These are phyloP conservation scores for Pyrenochaeta sp. DNA, from an alignment of 2,329 filamentous ascomycete species.

Conservation along the genomic window DNA sequence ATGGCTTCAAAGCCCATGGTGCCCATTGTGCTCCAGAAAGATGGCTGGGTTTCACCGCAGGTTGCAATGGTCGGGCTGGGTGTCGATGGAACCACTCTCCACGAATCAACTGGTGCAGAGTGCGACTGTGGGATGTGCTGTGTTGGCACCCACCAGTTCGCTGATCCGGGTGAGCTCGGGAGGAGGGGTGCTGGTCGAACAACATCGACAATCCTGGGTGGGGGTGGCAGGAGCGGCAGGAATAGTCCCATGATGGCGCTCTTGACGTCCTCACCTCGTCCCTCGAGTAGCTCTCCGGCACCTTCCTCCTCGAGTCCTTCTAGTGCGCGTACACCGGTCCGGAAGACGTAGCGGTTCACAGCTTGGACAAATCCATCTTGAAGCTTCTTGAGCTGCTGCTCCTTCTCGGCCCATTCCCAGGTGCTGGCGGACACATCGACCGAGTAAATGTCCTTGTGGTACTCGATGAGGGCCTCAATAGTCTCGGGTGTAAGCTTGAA, in stretches of 20 bases:
- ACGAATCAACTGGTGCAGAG: slow-evolving; percentile 79
- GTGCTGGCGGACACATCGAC: slow-evolving; percentile 88
- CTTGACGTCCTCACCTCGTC: slow-evolving; percentile 94
- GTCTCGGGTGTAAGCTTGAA: slow-evolving; percentile 97
- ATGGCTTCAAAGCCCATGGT: slow-evolving; percentile 71
- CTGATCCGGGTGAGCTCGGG: slow-evolving; percentile 78
- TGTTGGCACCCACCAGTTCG: slow-evolving; percentile 81
- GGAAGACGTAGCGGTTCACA: slow-evolving; percentile 96
- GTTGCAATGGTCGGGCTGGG: slow-evolving; percentile 75
- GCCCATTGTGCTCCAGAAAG: slow-evolving; percentile 79
- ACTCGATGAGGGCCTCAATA: slow-evolving; percentile 91
- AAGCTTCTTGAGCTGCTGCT: slow-evolving; percentile 93
- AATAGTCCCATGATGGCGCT: slow-evolving; percentile 83
- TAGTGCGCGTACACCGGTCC: slow-evolving; percentile 84
- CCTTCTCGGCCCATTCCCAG: slow-evolving; percentile 96
- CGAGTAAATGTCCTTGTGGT: slow-evolving; percentile 95
- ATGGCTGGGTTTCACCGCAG: slow-evolving; percentile 74
- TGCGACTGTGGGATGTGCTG: slow-evolving; percentile 67
- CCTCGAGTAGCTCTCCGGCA: slow-evolving; percentile 88
- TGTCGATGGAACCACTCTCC: slow-evolving; percentile 91
- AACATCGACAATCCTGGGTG: slow-evolving; percentile 87
- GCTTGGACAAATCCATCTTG: slow-evolving; percentile 97
- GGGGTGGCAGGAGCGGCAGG: slow-evolving; percentile 83
- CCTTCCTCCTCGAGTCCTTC: slow-evolving; percentile 98
- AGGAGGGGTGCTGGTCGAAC: slow-evolving; percentile 86